Base-by-base conservation (phyloP, 2,329 filamentous ascomycete genomes). In the Spiromastix sp. region DNA sequence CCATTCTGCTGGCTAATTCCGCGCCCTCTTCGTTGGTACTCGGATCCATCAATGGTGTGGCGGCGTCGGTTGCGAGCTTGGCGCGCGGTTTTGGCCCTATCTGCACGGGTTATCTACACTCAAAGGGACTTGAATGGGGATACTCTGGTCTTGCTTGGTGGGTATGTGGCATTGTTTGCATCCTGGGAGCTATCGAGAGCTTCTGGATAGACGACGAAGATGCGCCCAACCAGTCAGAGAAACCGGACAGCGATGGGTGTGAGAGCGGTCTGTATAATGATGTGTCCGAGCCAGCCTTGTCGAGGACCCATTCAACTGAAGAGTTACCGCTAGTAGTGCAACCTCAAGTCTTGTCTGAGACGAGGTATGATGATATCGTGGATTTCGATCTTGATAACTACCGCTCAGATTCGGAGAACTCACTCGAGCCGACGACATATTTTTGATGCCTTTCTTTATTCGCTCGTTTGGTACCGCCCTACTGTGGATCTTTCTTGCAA, bases 91-190 rank as follows among this genome's bases (percentile, higher is more conserved):
- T 95, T 42, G 89, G 89, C 0, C 91, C 91, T 2, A 87, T 85
- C 0, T 65, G 95, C 3, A 93, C 87, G 3, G 91, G 91, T 2
- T 66, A 86, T 18, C 70, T 96, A 16, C 93, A 94, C 59, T 75
- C 85, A 4, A 67, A 80, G 34, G 91, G 91, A 33, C 71, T 93
- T 22, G 71, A 77, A 45, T 71, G 79, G 5, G 86, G 87, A 22
- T 89, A 85, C 55, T 89, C 86, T 4, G 86, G 86, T 13, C 68
- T 95, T 21, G 81, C 86, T 1, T 98, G 91, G 89, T 98, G 91
- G 91, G 79, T 78, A 42, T 87, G 81, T 45, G 85, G 81, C 6
- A 50, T 81, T 3, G 76, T 95, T 20, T 84, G 85, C 21, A 61
- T 85, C 8, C 58, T 77, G 10, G 91, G 87, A 30, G 84, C 81